Evolutionary conservation across 2,329 filamentous ascomycete genomes (phyloP).

Genomic region (Blastomyces silverae): DNA sequence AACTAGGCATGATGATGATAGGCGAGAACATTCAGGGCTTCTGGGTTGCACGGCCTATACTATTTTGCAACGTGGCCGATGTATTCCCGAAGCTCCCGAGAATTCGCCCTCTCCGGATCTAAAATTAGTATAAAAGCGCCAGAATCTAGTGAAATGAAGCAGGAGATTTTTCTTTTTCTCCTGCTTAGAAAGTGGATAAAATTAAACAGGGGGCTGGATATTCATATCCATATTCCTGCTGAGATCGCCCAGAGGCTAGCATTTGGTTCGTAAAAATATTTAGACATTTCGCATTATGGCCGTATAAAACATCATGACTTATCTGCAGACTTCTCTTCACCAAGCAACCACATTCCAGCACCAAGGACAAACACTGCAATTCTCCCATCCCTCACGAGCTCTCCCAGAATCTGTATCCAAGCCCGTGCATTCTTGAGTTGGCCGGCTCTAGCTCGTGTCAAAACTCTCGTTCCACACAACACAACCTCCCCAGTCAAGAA

Average conservation of each 20-base stretch:
- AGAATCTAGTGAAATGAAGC: not conserved
- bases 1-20: too few species aligned
- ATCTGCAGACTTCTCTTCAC: constrained; percentile 26
- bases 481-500: constrained; percentile 44
- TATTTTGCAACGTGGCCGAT: too few species aligned
- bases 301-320: constrained; percentile 13
- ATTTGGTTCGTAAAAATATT: not conserved
- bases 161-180: not conserved
- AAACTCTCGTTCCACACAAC: constrained; percentile 35
- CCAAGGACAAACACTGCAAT: constrained; percentile 43
- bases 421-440: constrained; percentile 27
- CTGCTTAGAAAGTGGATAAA: not conserved
- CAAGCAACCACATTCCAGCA: constrained; percentile 38
- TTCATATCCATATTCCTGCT: not conserved
- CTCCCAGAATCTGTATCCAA: constrained; percentile 36
- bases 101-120: not conserved
- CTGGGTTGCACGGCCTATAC: too few species aligned
- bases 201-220: not conserved
- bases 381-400: constrained; percentile 40
- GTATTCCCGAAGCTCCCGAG: not conserved
- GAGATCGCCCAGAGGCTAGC: not conserved
- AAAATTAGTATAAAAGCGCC: not conserved
- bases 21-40: too few species aligned
- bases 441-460: constrained; percentile 27
- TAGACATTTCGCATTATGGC: not conserved